Percentiles rank a stretch among this genome's conserved stretches.
Conservation (phyloP, 768 basidiomycete genomes). For the Phylloporus sp. region DNA sequence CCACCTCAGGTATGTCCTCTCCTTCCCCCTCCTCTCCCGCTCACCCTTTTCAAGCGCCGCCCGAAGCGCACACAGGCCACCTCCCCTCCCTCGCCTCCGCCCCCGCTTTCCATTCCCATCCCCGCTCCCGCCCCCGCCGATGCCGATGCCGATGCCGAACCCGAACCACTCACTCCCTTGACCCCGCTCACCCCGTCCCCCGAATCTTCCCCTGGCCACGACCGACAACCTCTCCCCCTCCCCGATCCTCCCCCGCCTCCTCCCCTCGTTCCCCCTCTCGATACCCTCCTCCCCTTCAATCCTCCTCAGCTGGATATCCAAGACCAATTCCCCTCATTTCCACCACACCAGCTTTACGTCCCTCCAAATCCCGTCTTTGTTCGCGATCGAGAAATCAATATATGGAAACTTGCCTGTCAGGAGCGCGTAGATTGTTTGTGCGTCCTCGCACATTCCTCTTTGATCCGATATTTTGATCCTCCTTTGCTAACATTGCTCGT, state of each 20-base stretch:
- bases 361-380: slow-evolving; percentile 25
- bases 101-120: background rate
- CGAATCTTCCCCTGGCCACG: slow-evolving; percentile 23
- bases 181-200: slow-evolving; percentile 23
- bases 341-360: slow-evolving; percentile 25
- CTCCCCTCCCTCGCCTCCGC: background rate
- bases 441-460: slow-evolving; percentile 11
- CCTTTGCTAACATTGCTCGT: slow-evolving; percentile 6
- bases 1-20: background rate
- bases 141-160: too few species aligned
- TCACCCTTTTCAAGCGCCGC: slow-evolving; percentile 14
- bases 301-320: slow-evolving; percentile 21
- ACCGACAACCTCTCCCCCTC: slow-evolving; percentile 13
- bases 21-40: background rate
- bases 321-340: slow-evolving; percentile 22
- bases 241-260: slow-evolving; percentile 7
- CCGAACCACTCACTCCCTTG: slow-evolving; percentile 17
- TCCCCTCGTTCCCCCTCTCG: slow-evolving; percentile 19
- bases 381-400: slow-evolving; percentile 33
- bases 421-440: slow-evolving; percentile 32
- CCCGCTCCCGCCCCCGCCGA: background rate
- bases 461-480: slow-evolving; percentile 10
- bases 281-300: slow-evolving; percentile 28
- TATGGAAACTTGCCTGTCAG: slow-evolving; percentile 33
- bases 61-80: background rate